Percentiles rank a stretch among this genome's conserved stretches.
Conservation (phyloP, 768 basidiomycete species). For the Naganishia onofrii region DNA sequence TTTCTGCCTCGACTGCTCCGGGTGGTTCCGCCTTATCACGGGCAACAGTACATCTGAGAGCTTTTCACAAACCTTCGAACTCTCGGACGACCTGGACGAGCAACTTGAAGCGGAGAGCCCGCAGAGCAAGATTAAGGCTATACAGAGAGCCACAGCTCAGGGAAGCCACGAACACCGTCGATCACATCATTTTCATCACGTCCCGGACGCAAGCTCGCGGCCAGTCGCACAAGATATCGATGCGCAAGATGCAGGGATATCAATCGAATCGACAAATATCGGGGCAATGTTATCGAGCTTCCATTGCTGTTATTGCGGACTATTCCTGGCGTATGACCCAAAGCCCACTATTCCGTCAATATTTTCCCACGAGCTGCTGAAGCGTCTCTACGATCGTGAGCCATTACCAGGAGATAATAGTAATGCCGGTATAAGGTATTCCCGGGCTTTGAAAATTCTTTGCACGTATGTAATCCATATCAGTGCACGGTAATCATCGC, state of each 20-base stretch:
- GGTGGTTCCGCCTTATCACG: conserved; percentile 21
- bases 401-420: conserved; percentile 8
- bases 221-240: not conserved
- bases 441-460: not conserved
- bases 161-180: conserved; percentile 16
- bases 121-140: conserved; percentile 8
- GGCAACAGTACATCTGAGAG: not conserved
- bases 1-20: conserved; percentile 27
- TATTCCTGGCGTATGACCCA: conserved; percentile 5
- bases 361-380: conserved; percentile 2
- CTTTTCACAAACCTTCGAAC: not conserved
- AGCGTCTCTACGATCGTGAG: not conserved
- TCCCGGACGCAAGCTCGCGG: conserved; percentile 3
- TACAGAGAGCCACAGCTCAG: not conserved
- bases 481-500: not conserved
- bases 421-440: not conserved
- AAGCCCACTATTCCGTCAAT: not conserved
- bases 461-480: not conserved
- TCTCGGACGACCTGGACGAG: not conserved
- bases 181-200: conserved; percentile 28
- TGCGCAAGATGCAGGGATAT: not conserved
- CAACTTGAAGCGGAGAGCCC: not conserved
- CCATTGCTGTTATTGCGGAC: conserved; percentile 17
- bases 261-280: not conserved
- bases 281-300: not conserved